Evolutionary conservation across 164 flowering plant genomes (phyloP).

Genomic region (Magnolia officinalis): DNA sequence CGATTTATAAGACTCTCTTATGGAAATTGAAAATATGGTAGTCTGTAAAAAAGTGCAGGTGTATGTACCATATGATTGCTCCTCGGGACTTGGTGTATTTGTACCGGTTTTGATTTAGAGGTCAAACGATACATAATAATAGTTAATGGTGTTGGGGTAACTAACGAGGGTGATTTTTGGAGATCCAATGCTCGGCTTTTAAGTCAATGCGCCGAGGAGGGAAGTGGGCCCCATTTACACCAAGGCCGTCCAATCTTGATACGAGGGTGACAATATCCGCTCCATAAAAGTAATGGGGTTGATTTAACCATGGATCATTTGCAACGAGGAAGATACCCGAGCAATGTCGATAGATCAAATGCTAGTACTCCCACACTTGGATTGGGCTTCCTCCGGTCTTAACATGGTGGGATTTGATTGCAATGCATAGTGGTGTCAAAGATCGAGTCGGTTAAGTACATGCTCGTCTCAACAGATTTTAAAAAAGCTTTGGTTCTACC

Average conservation of each 20-base stretch:
- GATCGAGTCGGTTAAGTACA: too few relatives aligned
- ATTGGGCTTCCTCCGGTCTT: not conserved
- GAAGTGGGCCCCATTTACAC: not conserved
- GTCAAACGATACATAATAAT: conserved; percentile 1
- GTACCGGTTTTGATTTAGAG: not conserved
- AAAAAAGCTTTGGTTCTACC: too few relatives aligned
- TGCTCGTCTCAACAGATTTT: too few relatives aligned
- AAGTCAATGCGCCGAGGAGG: not conserved
- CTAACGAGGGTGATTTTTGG: not conserved
- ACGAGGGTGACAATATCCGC: too few relatives aligned
- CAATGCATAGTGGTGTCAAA: too few relatives aligned
- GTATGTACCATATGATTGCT: not conserved
- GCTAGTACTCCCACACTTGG: not conserved
- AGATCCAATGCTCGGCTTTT: not conserved
- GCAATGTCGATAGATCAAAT: not conserved
- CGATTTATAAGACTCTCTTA: not conserved
- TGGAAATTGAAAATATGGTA: not conserved
- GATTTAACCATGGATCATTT: not conserved
- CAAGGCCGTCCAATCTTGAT: too few relatives aligned
- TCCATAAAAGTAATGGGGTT: too few relatives aligned
- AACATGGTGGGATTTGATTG: too few relatives aligned
- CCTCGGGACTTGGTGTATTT: not conserved
- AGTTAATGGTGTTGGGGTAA: not conserved
- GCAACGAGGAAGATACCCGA: not conserved
- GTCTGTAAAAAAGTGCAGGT: not conserved